Base-by-base conservation (phyloP, 2,329 filamentous ascomycete species). In the Pseudogymnoascus sp. region DNA sequence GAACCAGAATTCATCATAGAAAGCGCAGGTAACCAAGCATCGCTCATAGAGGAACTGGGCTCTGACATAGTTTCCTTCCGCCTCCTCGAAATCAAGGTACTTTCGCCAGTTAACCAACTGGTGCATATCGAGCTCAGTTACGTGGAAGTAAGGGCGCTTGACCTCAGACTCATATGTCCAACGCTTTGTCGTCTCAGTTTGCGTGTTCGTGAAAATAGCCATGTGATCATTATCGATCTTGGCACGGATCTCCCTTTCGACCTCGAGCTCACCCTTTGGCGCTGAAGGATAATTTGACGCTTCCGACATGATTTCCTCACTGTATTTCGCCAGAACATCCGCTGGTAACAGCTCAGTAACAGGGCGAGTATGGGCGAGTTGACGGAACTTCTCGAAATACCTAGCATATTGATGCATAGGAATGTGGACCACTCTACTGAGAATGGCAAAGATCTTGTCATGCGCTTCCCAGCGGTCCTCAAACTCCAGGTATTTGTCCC, bases 401-500 rank as follows among this genome's bases (percentile, higher is more conserved):
- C 92, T 85, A 18, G 90, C 88, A 77, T 97, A 97, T 72, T 97
- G 92, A 71, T 97, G 92, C 84, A 96, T 90, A 0, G 94, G 93
- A 60, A 97, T 92, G 70, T 89, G 84, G 60, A 96, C 89, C 61
- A 97, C 83, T 60, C 92, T 89, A 64, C 82, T 81, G 59, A 96
- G 81, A 61, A 99, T 90, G 39, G 84, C 85, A 68, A 95, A 96
- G 60, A 97, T 90, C 69, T 86, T 90, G 65, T 95, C 90, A 12
- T 88, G 84, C 0, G 88, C 86, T 70, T 96, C 92, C 64, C 93
- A 81, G 1, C 92, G 88, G 73, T 97, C 92, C 73, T 97, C 94
- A 70, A 95, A 97, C 72, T 97, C 94, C 65, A 99, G 85, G 71
- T 96, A 99, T 76, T 96, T 97, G 75, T 99, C 94, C 94, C 94